Base-by-base conservation (phyloP, 2,329 filamentous ascomycete species). In the Colletotrichum lindemuthianum region DNA sequence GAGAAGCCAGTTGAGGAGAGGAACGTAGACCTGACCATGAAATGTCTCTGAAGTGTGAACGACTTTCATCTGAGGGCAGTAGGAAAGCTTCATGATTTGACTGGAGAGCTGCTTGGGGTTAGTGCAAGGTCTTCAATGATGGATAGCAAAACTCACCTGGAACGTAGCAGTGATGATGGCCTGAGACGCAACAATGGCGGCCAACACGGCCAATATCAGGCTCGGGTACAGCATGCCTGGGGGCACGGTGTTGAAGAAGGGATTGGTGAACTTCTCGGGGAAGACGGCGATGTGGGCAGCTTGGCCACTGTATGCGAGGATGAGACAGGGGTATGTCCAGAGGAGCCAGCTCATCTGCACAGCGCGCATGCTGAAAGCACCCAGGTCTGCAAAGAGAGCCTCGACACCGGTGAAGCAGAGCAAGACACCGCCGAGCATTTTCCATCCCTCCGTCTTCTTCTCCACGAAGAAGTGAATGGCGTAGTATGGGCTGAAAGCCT, bases 341-440 rank as follows among this genome's bases (percentile, higher is more conserved):
- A 82, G 80, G 4, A 93, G 78, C 91, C 91, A 94, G 47, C 86
- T 90, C 13, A 93, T 80, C 72, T 92, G 90, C 55, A 94, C 88
- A 0, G 91, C 90, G 45, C 84, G 79, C 70, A 85, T 83, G 74
- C 85, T 86, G 74, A 94, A 94, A 24, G 91, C 91, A 39, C 91
- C 91, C 7, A 94, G 80, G 70, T 94, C 91, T 4, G 91, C 91
- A 72, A 93, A 94, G 1, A 94, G 80, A 1, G 91, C 90, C 73
- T 93, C 91, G n/a, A 92, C 89, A 15, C 89, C 91, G 2, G 91
- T 93, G 70, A 94, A 93, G 3, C 88, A 85, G 9, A 94, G 83
- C 2, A 94, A 75, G 16, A 93, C 85, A 5, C 91, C 91, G n/a
- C 88, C 89, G 2, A 92, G 80, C 63, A 84, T 86, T 63, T 79